Percentiles rank a stretch among this genome's conserved stretches.
Evolutionary conservation across 768 basidiomycete species (phyloP).

Genomic region (Cyclocybe aegerita): DNA sequence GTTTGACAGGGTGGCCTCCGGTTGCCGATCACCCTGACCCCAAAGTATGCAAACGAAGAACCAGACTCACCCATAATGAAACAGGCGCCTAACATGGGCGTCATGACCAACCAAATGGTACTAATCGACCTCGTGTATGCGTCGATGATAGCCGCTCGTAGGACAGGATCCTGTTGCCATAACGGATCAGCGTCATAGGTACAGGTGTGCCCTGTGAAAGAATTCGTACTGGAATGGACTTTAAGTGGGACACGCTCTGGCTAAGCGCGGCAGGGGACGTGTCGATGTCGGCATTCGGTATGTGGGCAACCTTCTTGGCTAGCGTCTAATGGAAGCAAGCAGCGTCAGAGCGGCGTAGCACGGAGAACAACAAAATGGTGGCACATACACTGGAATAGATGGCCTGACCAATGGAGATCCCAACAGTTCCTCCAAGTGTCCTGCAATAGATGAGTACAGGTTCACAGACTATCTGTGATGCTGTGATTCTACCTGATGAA

Average conservation of each 20-base stretch:
- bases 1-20: neutral
- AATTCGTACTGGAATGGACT: constrained; percentile 41
- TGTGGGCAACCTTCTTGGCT: constrained; percentile 32
- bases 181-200: no score
- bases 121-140: constrained; percentile 65
- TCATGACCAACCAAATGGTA: constrained; percentile 64
- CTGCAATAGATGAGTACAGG: constrained; percentile 28
- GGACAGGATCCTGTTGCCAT: constrained; percentile 41
- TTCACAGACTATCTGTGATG: constrained; percentile 3
- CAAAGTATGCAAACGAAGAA: constrained; percentile 5
- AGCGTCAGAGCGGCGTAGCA: neutral
- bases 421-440: constrained; percentile 74
- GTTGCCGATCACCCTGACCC: constrained; percentile 1
- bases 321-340: constrained; percentile 26
- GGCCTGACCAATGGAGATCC: constrained; percentile 71
- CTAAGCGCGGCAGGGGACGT: constrained; percentile 42
- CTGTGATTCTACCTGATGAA: constrained; percentile 55
- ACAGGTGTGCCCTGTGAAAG: no score
- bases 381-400: constrained; percentile 59
- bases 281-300: constrained; percentile 35
- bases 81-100: constrained; percentile 52
- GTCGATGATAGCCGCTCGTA: constrained; percentile 51
- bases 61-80: constrained; percentile 47
- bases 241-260: constrained; percentile 44
- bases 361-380: neutral